These are phyloP conservation scores for Ramularia endophylla DNA, from an alignment of 2,329 filamentous ascomycete species.

Conservation along the genomic window DNA sequence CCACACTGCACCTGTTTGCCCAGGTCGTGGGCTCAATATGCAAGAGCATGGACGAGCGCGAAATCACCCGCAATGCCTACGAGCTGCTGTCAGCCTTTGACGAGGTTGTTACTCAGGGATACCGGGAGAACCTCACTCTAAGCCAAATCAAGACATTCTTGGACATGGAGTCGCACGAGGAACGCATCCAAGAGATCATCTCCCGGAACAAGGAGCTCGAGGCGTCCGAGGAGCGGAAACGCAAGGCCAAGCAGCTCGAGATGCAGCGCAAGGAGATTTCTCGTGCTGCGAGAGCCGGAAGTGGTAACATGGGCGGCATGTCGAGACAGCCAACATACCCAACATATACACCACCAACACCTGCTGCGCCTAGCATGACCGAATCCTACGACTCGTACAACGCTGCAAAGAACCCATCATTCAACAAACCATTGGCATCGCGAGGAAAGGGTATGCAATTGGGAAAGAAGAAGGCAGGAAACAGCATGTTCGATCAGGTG, in stretches of 20 bases:
- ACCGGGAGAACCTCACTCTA: slow-evolving; percentile 91
- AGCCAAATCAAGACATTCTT: slow-evolving; percentile 99
- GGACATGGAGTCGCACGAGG: slow-evolving; percentile 99
- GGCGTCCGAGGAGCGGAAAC: slow-evolving; percentile 95
- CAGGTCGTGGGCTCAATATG: slow-evolving; percentile 96
- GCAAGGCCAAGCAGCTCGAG: slow-evolving; percentile 97
- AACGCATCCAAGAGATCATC: slow-evolving; percentile 98
- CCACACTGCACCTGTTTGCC: slow-evolving; percentile 94
- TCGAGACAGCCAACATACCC: slow-evolving; percentile 79
- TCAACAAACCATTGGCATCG: slow-evolving; percentile 65
- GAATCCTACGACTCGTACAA: slow-evolving; percentile 93
- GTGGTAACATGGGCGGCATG: slow-evolving; percentile 37
- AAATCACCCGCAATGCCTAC: slow-evolving; percentile 91
- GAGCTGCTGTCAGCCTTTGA: slow-evolving; percentile 96
- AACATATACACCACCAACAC: slow-evolving; percentile 83
- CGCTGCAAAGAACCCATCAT: slow-evolving; percentile 92
- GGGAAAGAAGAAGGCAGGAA: slow-evolving; percentile 97
- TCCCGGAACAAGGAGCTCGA: slow-evolving; percentile 96
- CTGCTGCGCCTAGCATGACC: slow-evolving; percentile 66
- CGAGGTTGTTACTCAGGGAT: slow-evolving; percentile 91
- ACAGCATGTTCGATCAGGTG: slow-evolving; percentile 96
- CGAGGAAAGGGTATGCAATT: slow-evolving; percentile 99
- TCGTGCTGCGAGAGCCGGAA: slow-evolving; percentile 56
- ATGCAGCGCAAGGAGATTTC: slow-evolving; percentile 97
- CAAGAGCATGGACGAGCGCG: slow-evolving; percentile 90